These are phyloP conservation scores for Actinomortierella wolfii DNA, from an alignment of 371 early-diverging fungal genomes.

Conservation along the genomic window DNA sequence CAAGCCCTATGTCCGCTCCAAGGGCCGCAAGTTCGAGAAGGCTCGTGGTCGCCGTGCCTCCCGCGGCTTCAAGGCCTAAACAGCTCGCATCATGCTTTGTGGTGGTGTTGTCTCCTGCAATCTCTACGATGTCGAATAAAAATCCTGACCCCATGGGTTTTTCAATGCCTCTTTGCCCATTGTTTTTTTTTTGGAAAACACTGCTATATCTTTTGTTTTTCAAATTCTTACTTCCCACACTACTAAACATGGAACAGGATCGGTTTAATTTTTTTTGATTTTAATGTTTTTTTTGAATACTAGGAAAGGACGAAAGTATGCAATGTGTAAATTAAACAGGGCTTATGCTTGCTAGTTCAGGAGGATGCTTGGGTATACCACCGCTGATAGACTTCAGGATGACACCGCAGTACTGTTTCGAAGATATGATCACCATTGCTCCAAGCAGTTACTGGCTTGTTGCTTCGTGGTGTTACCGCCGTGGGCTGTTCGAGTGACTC, in stretches of 20 bases:
- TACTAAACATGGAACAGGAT: too few relatives aligned
- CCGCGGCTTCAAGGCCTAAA: constrained; percentile 92
- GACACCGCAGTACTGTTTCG: constrained; percentile 35
- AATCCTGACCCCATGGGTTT: background rate
- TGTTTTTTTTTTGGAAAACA: too few relatives aligned
- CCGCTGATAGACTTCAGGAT: constrained; percentile 36
- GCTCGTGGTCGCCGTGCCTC: constrained; percentile 98
- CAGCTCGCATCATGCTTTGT: background rate
- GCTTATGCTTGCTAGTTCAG: too few relatives aligned
- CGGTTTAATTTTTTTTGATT: too few relatives aligned
- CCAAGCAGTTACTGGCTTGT: constrained; percentile 5
- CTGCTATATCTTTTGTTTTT: too few relatives aligned
- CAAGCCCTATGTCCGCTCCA: constrained; percentile 96
- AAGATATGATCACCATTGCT: constrained; percentile 40
- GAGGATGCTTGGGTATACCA: constrained; percentile 22
- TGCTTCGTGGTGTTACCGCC: background rate
- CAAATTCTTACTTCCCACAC: too few relatives aligned
- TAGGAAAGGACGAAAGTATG: too few relatives aligned
- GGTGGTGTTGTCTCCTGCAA: too few relatives aligned
- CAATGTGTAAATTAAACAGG: too few relatives aligned
- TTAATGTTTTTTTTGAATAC: too few relatives aligned
- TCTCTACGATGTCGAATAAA: constrained; percentile 12
- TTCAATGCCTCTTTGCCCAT: too few relatives aligned
- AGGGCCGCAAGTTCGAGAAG: constrained; percentile 99
- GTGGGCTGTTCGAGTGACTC: background rate